Evolutionary conservation across 306 rosid species (phyloP).

Genomic region (Cicer chorassanicum): DNA sequence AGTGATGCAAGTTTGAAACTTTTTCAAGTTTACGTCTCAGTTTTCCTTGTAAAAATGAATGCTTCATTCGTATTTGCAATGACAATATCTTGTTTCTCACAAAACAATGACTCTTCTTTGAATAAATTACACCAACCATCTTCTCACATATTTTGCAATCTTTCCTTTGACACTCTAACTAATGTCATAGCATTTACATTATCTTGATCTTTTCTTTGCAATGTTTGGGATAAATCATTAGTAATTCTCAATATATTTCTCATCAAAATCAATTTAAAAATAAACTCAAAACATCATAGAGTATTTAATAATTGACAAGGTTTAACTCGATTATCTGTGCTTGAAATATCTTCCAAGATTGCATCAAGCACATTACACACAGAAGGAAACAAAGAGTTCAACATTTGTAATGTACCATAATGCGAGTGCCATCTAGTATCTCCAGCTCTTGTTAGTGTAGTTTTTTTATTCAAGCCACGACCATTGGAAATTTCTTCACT

Average conservation of each 20-base stretch:
- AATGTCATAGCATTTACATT: neutral
- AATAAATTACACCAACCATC: neutral
- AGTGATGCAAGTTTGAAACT: neutral
- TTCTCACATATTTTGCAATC: neutral
- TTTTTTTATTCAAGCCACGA: neutral
- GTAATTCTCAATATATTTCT: neutral
- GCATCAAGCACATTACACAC: no score
- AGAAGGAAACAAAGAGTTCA: no score
- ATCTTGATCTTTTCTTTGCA: neutral
- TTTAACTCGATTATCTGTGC: neutral
- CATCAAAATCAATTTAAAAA: neutral
- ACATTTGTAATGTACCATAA: no score
- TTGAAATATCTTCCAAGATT: no score
- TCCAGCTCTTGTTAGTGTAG: neutral
- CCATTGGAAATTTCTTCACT: no score
- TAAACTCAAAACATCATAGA: no score
- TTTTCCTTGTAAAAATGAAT: neutral
- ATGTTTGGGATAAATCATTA: neutral
- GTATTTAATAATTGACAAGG: neutral
- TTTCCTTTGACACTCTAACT: neutral
- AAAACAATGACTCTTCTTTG: neutral
- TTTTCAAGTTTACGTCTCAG: neutral
- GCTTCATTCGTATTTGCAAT: neutral
- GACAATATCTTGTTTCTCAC: neutral
- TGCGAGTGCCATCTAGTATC: no score